Conservation (phyloP, 2,329 filamentous ascomycete species). For the Nannizzia gypsea region DNA sequence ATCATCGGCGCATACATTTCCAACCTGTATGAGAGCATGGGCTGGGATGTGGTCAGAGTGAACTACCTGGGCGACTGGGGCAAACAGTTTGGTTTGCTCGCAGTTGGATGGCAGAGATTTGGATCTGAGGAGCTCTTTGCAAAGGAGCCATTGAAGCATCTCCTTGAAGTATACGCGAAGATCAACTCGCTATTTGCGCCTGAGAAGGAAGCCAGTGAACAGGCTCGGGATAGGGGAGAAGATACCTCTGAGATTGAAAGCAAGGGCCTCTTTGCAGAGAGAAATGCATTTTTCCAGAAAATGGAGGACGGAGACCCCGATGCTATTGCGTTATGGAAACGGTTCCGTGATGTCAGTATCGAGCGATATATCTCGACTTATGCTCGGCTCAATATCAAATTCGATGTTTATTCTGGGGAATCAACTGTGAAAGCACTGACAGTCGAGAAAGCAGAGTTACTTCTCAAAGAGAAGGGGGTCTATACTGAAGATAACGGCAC, state of each 20-base stretch:
- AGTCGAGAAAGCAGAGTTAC: slow-evolving; percentile 52
- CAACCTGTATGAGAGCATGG: slow-evolving; percentile 55
- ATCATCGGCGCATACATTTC: slow-evolving; percentile 63
- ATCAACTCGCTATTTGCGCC: slow-evolving; percentile 53
- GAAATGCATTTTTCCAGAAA: slow-evolving; percentile 48
- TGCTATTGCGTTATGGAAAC: slow-evolving; percentile 51
- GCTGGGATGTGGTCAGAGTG: slow-evolving; percentile 59
- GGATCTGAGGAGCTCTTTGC: slow-evolving; percentile 60
- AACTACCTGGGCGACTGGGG: slow-evolving; percentile 76
- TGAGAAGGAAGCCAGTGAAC: slow-evolving; percentile 55
- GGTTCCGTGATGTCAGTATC: slow-evolving; percentile 57
- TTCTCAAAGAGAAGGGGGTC: slow-evolving; percentile 53
- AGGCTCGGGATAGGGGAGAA: slow-evolving; percentile 34
- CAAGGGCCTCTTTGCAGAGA: slow-evolving; percentile 36
- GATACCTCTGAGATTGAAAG: slow-evolving; percentile 34
- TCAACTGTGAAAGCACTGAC: slow-evolving; percentile 56
- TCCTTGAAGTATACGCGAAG: slow-evolving; percentile 70
- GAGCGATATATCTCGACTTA: slow-evolving; percentile 56
- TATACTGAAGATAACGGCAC: slow-evolving; percentile 61
- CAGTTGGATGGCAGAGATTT: slow-evolving; percentile 62
- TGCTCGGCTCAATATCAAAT: slow-evolving; percentile 57
- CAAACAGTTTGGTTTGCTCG: slow-evolving; percentile 45
- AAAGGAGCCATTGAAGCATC: slow-evolving; percentile 66
- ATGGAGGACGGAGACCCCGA: slow-evolving; percentile 56
- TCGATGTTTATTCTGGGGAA: slow-evolving; percentile 62